Evolutionary conservation across 768 basidiomycete species (phyloP), one percentile per base, ranked within the genome.

Genomic region (Collybia sordida): DNA sequence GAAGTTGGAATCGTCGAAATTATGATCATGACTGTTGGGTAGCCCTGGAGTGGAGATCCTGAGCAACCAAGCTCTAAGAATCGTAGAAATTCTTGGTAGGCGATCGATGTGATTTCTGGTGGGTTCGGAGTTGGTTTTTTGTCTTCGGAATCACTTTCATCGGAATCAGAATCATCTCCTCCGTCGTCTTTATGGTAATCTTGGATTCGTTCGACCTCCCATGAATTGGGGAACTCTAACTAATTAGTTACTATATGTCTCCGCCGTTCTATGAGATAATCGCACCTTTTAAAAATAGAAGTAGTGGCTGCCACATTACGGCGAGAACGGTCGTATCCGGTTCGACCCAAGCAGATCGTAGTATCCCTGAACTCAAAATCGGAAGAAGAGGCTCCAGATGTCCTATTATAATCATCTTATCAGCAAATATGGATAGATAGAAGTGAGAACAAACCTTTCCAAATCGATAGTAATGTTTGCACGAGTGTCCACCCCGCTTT

Each of bases 41-140:
- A 98, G 2, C 88, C 89, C 55, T 88, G 78, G 1, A 82, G 63
- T 0, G 93, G 87, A 4, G 86, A 81, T 0, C 88, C 87, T n/a
- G 82, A 80, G 64, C 93, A 97, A 9, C 86, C 91, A 1, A 81
- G 69, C 48, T 83, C 72, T 18, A 98, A 78, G 70, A 94, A 97
- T 31, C 76, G 78, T 18, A 93, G 70, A 66, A 98, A 94, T 42
- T 88, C 84, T 12, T 59, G 65, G 60, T 88, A 96, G 2, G 83
- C 81, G 19, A 61, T 59, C 8, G 77, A 81, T 8, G 23, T 8
- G 27, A 24, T 41, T 19, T 47, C 31, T 1, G 45, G 51, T 31
- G 6, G 31, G 25, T 4, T 50, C n/a, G 34, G 8, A 43, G 8
- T 40, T 36, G 38, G 45, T 24, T 54, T 54, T 6, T 65, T 64